These are phyloP conservation scores for Coffea canephora DNA, from an alignment of 257 asterid genomes.

Conservation along the genomic window DNA sequence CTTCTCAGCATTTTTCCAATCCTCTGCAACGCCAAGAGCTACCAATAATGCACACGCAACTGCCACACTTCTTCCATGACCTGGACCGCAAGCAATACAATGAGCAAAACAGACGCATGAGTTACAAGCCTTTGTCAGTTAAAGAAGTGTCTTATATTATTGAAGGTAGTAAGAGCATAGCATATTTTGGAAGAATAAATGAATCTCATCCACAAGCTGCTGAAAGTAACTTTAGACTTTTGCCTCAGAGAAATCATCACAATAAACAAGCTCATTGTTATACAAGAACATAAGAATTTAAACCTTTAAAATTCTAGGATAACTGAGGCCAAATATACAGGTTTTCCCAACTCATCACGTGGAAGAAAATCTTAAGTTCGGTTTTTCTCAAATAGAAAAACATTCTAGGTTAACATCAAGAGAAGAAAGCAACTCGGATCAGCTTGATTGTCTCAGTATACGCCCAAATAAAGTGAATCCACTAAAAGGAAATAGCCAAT, in stretches of 20 bases:
- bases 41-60: conserved; percentile 88
- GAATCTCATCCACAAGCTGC: not conserved
- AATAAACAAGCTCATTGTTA: not conserved
- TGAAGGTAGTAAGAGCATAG: not conserved
- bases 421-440: not conserved
- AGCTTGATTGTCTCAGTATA: not conserved
- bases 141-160: not conserved
- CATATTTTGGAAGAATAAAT: not conserved
- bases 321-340: not conserved
- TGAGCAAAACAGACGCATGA: not conserved
- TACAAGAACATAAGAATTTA: not conserved
- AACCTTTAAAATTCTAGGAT: not conserved
- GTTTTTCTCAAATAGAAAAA: not conserved
- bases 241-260: not conserved
- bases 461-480: not conserved
- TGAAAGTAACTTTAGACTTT: not conserved
- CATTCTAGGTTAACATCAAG: not conserved
- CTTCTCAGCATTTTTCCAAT: conserved; percentile 87
- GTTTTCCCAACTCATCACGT: not conserved
- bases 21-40: conserved; percentile 88
- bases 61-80: conserved; percentile 96
- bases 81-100: conserved; percentile 28
- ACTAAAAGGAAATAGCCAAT: not conserved
- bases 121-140: not conserved
- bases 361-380: not conserved